phyloP scores from a whole-genome alignment of 768 basidiomycete species.

The Lactarius evosmus region DNA sequence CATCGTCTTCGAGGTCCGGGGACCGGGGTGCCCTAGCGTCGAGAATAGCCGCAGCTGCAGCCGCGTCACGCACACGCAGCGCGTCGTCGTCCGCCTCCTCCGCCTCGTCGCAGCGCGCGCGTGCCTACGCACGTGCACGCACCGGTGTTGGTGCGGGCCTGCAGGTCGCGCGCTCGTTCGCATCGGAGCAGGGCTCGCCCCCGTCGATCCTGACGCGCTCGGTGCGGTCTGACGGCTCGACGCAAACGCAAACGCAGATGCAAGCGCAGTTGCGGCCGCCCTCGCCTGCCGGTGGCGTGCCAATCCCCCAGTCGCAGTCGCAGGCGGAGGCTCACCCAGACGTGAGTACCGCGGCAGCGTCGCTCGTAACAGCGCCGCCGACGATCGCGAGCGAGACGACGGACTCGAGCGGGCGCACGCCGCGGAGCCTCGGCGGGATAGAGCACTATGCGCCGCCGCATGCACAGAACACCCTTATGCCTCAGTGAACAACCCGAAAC shows the following conservation, averaged over 20 bases:
- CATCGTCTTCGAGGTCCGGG: background rate
- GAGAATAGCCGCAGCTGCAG: background rate
- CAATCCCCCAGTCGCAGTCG: background rate
- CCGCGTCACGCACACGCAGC: background rate
- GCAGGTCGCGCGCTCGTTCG: slow-evolving; percentile 8
- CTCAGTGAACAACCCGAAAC: background rate
- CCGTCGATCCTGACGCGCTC: slow-evolving; percentile 29
- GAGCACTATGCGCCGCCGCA: slow-evolving; percentile 34
- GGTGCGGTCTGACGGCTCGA: slow-evolving; percentile 24
- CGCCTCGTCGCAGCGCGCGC: slow-evolving; percentile 24
- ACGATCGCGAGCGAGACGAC: slow-evolving; percentile 52
- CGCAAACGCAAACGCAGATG: slow-evolving; percentile 29
- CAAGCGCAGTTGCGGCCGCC: slow-evolving; percentile 26
- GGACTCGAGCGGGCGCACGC: slow-evolving; percentile 47
- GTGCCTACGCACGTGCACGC: slow-evolving; percentile 15
- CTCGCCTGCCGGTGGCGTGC: background rate
- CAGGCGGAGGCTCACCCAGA: slow-evolving; percentile 44
- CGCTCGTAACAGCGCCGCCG: slow-evolving; percentile 64
- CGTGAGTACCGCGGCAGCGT: slow-evolving; percentile 66
- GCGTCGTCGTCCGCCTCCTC: background rate
- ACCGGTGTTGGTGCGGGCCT: slow-evolving; percentile 23
- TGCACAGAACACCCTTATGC: background rate
- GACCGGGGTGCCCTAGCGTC: background rate
- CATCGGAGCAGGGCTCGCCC: slow-evolving; percentile 23
- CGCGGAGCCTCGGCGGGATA: slow-evolving; percentile 48